These are phyloP conservation scores for Macrolepiota albuminosa DNA, from an alignment of 768 basidiomycete species.

Conservation along the genomic window DNA sequence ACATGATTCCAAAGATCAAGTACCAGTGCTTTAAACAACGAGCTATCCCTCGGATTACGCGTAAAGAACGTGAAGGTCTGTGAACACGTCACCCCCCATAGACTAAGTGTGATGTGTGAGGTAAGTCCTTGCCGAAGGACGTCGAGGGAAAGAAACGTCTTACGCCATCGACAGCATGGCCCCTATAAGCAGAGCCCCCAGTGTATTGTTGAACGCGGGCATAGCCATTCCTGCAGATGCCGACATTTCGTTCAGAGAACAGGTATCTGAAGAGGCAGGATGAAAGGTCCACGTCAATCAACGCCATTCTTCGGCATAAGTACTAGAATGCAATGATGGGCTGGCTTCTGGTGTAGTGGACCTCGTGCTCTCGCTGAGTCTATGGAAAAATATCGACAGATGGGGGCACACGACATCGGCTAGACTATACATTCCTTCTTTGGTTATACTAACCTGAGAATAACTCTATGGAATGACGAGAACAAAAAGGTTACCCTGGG, in stretches of 20 bases:
- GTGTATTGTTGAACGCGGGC: slow-evolving; percentile 40
- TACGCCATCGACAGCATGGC: slow-evolving; percentile 51
- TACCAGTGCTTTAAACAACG: slow-evolving; percentile 33
- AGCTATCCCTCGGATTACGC: slow-evolving; percentile 27
- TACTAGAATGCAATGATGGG: not conserved
- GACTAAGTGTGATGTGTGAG: slow-evolving; percentile 23
- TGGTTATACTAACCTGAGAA: not conserved
- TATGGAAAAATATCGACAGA: not conserved
- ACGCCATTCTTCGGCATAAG: not conserved
- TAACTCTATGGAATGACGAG: not conserved
- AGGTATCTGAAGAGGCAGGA: not conserved
- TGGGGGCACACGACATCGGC: not conserved
- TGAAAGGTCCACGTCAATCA: not conserved
- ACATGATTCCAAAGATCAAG: slow-evolving; percentile 1
- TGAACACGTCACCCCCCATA: slow-evolving; percentile 55
- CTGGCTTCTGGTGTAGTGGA: not conserved
- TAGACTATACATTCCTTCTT: not conserved
- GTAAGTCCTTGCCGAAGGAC: slow-evolving; percentile 1
- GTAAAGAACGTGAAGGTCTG: slow-evolving; percentile 51
- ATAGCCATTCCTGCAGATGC: slow-evolving; percentile 5
- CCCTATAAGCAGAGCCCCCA: slow-evolving; percentile 53
- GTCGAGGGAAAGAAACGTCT: slow-evolving; percentile 14
- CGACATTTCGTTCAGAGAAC: slow-evolving; percentile 10
- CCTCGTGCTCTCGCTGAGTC: not conserved
- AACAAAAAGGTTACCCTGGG: not conserved